Evolutionary conservation across 2,329 filamentous ascomycete species (phyloP).

Genomic region (Neofusicoccum umdonicola): DNA sequence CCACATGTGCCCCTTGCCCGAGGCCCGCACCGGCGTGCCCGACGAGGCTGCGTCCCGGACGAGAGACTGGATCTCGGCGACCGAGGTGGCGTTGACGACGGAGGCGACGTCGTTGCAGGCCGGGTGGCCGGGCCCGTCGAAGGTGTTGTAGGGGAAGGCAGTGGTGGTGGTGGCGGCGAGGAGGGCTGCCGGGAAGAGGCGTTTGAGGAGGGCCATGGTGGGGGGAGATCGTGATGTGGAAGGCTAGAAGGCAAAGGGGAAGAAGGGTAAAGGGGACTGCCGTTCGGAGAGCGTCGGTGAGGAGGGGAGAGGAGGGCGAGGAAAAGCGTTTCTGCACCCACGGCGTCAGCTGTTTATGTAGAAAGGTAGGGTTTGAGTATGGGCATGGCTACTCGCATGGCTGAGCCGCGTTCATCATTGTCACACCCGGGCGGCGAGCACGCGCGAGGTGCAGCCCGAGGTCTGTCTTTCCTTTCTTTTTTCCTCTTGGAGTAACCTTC

Average conservation of each 20-base stretch:
- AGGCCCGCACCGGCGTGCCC: conserved; percentile 46
- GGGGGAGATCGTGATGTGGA: not conserved
- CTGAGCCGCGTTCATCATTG: not conserved
- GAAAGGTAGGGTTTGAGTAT: no score
- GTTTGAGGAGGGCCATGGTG: conserved; percentile 32
- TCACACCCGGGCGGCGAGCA: not conserved
- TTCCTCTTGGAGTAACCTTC: not conserved
- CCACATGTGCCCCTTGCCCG: conserved; percentile 54
- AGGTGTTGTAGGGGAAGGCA: conserved; percentile 44
- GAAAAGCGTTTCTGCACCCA: no score
- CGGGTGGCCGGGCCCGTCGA: conserved; percentile 50
- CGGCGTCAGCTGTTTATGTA: not conserved
- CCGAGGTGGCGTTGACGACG: conserved; percentile 46
- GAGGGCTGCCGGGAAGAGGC: conserved; percentile 34
- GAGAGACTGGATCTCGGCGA: conserved; percentile 44
- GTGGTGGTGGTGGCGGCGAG: conserved; percentile 18
- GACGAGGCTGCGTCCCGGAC: conserved; percentile 43
- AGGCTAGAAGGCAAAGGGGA: not conserved
- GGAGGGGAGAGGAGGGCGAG: no score
- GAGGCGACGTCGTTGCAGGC: conserved; percentile 48
- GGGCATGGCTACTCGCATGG: no score
- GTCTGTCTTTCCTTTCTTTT: not conserved
- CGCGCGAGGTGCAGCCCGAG: not conserved
- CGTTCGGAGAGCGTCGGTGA: no score
- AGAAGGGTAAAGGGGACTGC: not conserved